These are phyloP conservation scores for Scheffersomyces amazonensis DNA, from an alignment of 805 yeast genomes.

Conservation along the genomic window DNA sequence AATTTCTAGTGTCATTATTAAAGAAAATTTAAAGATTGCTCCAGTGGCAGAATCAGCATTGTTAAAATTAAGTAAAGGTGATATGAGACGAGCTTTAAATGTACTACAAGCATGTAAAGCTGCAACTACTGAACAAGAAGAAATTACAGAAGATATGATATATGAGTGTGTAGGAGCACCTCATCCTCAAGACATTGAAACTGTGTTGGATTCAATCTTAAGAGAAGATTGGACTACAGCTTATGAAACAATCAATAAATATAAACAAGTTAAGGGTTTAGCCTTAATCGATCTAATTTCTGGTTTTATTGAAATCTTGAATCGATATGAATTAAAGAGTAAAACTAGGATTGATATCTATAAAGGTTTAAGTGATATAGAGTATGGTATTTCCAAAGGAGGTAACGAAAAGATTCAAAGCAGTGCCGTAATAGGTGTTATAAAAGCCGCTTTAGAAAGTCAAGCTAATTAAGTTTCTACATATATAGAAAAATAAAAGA, in stretches of 20 bases:
- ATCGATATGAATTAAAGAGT: constrained; percentile 61
- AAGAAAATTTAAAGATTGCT: constrained; percentile 60
- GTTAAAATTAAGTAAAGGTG: constrained; percentile 79
- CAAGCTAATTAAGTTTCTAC: not conserved
- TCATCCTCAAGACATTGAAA: constrained; percentile 78
- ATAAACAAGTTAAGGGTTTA: constrained; percentile 74
- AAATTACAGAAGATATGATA: constrained; percentile 70
- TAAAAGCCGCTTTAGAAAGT: constrained; percentile 62
- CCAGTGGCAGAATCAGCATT: constrained; percentile 64
- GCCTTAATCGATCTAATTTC: constrained; percentile 84
- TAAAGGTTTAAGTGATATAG: constrained; percentile 78
- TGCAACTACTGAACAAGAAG: constrained; percentile 48
- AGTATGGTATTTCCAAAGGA: constrained; percentile 87
- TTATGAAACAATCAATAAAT: constrained; percentile 57
- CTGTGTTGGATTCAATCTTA: constrained; percentile 71
- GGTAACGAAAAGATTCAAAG: constrained; percentile 89
- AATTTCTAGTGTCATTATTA: constrained; percentile 62
- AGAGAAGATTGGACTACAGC: constrained; percentile 88
- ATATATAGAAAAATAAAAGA: too few relatives aligned
- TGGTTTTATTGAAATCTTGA: constrained; percentile 71
- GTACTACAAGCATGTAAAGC: constrained; percentile 94
- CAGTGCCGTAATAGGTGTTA: constrained; percentile 85
- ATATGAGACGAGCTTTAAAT: constrained; percentile 92
- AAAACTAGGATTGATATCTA: constrained; percentile 62
- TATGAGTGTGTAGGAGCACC: constrained; percentile 97